phyloP scores from a whole-genome alignment of 2,329 filamentous ascomycete genomes.

The Ophiocordyceps robertsii region DNA sequence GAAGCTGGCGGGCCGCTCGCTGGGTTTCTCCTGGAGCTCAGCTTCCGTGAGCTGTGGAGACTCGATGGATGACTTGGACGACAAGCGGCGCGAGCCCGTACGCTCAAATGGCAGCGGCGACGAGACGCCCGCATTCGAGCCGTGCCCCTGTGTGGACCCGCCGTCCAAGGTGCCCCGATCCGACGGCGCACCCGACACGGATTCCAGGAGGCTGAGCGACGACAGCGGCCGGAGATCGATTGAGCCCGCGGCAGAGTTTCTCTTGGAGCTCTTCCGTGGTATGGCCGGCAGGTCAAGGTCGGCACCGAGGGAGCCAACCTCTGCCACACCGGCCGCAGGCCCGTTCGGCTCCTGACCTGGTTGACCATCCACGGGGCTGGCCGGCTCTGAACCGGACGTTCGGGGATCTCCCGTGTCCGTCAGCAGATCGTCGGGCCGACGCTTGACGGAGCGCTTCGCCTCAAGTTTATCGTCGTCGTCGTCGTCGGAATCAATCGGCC shows the following conservation, averaged over 20 bases:
- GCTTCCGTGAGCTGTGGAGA: conserved; percentile 29
- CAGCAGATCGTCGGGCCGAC: conserved; percentile 22
- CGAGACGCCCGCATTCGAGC: conserved; percentile 6
- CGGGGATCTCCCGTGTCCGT: conserved; percentile 32
- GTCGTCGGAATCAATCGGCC: conserved; percentile 52
- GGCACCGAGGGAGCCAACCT: conserved; percentile 4
- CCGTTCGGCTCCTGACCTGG: no score
- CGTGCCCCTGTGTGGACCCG: conserved; percentile 2
- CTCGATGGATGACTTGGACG: conserved; percentile 35
- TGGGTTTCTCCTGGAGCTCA: conserved; percentile 21
- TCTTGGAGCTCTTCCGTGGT: conserved; percentile 61
- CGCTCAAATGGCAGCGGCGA: conserved; percentile 42
- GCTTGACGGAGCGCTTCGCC: conserved; percentile 12
- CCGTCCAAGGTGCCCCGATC: conserved; percentile 3
- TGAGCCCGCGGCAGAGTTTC: conserved; percentile 28
- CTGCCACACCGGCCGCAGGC: background rate
- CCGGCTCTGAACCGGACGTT: conserved; percentile 28
- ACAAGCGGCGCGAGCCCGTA: conserved; percentile 35
- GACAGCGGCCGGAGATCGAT: conserved; percentile 19
- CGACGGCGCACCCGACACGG: conserved; percentile 6
- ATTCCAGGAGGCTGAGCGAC: conserved; percentile 18
- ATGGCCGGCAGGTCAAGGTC: conserved; percentile 38
- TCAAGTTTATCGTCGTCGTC: conserved; percentile 18
- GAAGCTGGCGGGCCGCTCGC: conserved; percentile 38
- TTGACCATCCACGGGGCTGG: conserved; percentile 15